These are phyloP conservation scores for Hyaloscypha variabilis DNA, from an alignment of 495 filamentous ascomycete species.

Conservation along the genomic window DNA sequence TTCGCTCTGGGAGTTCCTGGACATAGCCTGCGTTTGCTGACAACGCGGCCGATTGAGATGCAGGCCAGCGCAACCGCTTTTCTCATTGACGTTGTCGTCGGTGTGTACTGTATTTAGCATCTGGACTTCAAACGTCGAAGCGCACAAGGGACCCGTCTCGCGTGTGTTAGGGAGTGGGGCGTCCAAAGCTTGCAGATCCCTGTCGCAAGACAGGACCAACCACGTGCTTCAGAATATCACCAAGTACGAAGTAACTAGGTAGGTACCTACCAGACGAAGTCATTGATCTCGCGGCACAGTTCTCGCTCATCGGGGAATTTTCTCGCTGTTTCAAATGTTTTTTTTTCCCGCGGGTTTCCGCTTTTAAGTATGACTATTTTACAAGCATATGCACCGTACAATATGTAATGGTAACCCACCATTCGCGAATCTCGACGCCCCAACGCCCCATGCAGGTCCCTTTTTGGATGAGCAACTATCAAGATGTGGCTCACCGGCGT, in stretches of 20 bases:
- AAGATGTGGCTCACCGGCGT: not conserved
- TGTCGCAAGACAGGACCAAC: not conserved
- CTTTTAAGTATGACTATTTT: constrained; percentile 1
- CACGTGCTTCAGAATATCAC: no score
- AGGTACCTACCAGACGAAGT: no score
- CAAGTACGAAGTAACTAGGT: no score
- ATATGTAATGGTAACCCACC: no score
- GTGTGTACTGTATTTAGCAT: not conserved
- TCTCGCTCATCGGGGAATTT: no score
- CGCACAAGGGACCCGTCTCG: not conserved
- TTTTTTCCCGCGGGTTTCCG: not conserved
- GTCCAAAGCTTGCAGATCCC: not conserved
- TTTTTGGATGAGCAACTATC: not conserved
- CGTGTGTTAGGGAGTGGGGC: not conserved
- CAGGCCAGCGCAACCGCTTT: not conserved
- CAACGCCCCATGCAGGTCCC: not conserved
- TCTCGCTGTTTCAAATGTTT: not conserved
- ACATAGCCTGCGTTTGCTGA: constrained; percentile 7
- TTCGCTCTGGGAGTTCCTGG: not conserved
- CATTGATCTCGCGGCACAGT: no score
- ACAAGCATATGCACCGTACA: not conserved
- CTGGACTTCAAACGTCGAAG: not conserved
- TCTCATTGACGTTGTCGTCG: not conserved
- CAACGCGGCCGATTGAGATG: not conserved
- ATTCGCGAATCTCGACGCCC: no score